Conservation (phyloP, 345 rosid genomes). For the Syzygium aromaticum region DNA sequence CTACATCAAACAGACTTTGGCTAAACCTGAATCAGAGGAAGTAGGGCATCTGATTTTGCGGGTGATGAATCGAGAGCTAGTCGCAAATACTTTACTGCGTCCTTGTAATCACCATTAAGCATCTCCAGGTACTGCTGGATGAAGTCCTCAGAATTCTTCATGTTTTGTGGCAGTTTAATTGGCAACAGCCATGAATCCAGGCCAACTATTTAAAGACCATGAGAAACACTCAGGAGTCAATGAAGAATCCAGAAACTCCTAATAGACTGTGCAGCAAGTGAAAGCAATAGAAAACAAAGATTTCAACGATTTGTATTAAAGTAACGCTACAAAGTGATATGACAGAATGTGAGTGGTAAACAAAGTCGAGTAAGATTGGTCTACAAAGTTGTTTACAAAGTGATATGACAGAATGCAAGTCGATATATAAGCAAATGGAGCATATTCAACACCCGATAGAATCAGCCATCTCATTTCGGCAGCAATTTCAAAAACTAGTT, state of each 20-base stretch:
- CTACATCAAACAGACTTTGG: background rate
- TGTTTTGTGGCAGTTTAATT: slow-evolving; percentile 31
- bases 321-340: background rate
- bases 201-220: slow-evolving; percentile 18
- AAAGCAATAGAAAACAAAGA: background rate
- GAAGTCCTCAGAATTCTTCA: slow-evolving; percentile 21
- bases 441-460: background rate
- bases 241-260: background rate
- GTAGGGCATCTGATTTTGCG: slow-evolving; percentile 41
- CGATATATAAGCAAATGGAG: background rate
- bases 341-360: background rate
- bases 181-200: slow-evolving; percentile 79
- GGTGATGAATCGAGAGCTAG: slow-evolving; percentile 32
- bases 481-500: background rate
- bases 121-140: slow-evolving; percentile 11
- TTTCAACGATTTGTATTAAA: background rate
- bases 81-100: slow-evolving; percentile 55
- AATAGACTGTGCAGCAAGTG: background rate
- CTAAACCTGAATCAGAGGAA: slow-evolving; percentile 73
- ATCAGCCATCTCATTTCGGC: background rate
- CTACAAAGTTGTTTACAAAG: background rate
- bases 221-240: background rate
- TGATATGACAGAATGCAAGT: background rate
- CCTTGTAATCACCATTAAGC: slow-evolving; percentile 26
- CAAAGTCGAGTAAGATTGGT: background rate